Conservation (phyloP, 768 basidiomycete species). For the Aureoboletus auriporus region DNA sequence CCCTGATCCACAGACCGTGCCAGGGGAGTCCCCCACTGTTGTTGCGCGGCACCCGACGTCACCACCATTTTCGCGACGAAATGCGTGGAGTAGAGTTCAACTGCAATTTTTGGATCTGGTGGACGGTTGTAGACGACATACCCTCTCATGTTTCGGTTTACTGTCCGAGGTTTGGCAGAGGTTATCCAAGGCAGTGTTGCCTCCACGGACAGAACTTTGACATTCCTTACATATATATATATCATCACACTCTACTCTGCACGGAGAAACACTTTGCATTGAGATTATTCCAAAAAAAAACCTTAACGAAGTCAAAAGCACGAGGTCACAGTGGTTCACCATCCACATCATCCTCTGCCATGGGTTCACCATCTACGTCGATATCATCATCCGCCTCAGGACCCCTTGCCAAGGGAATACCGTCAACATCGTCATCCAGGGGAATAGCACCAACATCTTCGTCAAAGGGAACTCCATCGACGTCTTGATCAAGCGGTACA, state of each 20-base stretch:
- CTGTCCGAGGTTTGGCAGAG: slow-evolving; percentile 21
- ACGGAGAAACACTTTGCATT: background rate
- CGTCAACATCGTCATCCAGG: slow-evolving; percentile 36
- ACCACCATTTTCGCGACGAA: background rate
- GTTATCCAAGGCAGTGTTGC: slow-evolving; percentile 12
- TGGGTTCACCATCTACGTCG: slow-evolving; percentile 27
- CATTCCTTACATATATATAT: background rate
- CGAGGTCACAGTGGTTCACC: slow-evolving; percentile 34
- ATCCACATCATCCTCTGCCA: slow-evolving; percentile 34
- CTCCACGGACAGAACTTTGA: slow-evolving; percentile 27
- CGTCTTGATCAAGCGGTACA: slow-evolving; percentile 35
- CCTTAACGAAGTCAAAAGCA: background rate
- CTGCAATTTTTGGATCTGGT: slow-evolving; percentile 9
- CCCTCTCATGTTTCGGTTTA: slow-evolving; percentile 13
- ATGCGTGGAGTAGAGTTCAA: slow-evolving; percentile 13
- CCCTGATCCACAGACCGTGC: background rate
- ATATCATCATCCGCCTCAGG: slow-evolving; percentile 14
- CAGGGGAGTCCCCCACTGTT: background rate
- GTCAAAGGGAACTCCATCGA: slow-evolving; percentile 36
- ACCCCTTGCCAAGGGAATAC: slow-evolving; percentile 30
- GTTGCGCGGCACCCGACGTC: background rate
- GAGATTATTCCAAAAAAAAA: background rate
- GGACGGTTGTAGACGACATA: slow-evolving; percentile 19
- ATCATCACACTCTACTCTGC: background rate
- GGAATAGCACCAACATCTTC: slow-evolving; percentile 25